phyloP scores from a whole-genome alignment of 345 rosid species.

The Eucalyptus erythrocorys region DNA sequence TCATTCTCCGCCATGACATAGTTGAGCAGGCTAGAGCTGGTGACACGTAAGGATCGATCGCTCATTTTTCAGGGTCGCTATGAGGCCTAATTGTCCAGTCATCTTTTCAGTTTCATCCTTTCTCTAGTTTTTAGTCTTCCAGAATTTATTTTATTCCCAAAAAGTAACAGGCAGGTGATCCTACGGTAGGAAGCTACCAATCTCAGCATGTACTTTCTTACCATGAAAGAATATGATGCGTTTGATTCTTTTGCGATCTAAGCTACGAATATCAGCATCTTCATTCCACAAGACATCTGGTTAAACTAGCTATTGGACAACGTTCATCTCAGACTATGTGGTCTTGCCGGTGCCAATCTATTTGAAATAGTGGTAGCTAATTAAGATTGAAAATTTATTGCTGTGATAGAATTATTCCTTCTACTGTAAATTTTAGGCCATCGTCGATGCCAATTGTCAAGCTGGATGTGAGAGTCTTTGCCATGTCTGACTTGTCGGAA shows the following conservation, averaged over 20 bases:
- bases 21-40: conserved; percentile 99
- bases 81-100: neutral
- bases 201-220: neutral
- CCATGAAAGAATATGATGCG: neutral
- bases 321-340: neutral
- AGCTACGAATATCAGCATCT: neutral
- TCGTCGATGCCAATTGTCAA: neutral
- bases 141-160: neutral
- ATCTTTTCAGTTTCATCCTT: neutral
- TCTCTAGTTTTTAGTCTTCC: neutral
- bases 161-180: neutral
- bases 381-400: neutral
- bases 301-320: neutral
- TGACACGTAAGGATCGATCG: conserved; percentile 52
- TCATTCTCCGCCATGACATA: conserved; percentile 89
- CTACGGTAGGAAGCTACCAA: neutral
- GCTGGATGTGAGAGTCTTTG: neutral
- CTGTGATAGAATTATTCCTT: neutral
- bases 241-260: neutral
- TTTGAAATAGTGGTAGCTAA: neutral
- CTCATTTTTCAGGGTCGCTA: neutral
- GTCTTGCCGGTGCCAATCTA: neutral
- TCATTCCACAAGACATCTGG: neutral
- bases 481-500: neutral
- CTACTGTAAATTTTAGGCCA: neutral